Conservation (phyloP, 2,329 filamentous ascomycete species). For the Aplosporella prunicola region DNA sequence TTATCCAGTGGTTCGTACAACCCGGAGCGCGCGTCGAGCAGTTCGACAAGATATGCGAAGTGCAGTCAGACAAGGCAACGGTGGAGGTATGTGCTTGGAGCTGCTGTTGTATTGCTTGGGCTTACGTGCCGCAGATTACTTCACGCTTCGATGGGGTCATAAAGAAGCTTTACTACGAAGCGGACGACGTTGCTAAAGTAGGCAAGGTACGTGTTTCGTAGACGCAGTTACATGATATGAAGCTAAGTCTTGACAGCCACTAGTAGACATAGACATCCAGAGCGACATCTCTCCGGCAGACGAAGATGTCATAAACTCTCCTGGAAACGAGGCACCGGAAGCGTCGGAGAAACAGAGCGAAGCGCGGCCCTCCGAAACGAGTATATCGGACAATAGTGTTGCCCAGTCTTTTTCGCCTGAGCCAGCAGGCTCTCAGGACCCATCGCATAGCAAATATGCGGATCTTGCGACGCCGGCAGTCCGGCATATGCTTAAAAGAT, state of each 20-base stretch:
- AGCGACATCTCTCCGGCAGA: slow-evolving; percentile 61
- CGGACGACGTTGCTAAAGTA: slow-evolving; percentile 92
- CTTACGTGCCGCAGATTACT: slow-evolving; percentile 81
- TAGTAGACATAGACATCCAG: slow-evolving; percentile 90
- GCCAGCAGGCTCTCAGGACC: too few species aligned
- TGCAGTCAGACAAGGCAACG: slow-evolving; percentile 91
- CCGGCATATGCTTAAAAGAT: slow-evolving; percentile 73
- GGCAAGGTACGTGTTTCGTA: slow-evolving; percentile 48
- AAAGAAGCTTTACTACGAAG: slow-evolving; percentile 91
- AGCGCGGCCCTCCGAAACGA: slow-evolving; percentile 11
- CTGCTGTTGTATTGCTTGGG: too few species aligned
- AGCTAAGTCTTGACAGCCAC: too few species aligned
- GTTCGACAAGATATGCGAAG: slow-evolving; percentile 95
- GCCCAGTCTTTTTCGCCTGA: neutral
- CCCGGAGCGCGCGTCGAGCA: slow-evolving; percentile 92
- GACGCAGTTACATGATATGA: slow-evolving; percentile 18
- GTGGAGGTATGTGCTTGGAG: slow-evolving; percentile 39
- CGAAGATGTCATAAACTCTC: slow-evolving; percentile 23
- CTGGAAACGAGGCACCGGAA: slow-evolving; percentile 1
- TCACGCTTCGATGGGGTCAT: slow-evolving; percentile 92
- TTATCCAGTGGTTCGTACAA: slow-evolving; percentile 99
- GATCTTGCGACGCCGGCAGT: slow-evolving; percentile 86
- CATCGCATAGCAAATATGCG: slow-evolving; percentile 54
- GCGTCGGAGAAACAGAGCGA: slow-evolving; percentile 17
- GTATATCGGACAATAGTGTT: neutral